A percentile compares a stretch with the other conserved stretches of the same genome.
Conservation (phyloP, 805 yeast species). For the Sugiyamaella boreocaroliniensis region DNA sequence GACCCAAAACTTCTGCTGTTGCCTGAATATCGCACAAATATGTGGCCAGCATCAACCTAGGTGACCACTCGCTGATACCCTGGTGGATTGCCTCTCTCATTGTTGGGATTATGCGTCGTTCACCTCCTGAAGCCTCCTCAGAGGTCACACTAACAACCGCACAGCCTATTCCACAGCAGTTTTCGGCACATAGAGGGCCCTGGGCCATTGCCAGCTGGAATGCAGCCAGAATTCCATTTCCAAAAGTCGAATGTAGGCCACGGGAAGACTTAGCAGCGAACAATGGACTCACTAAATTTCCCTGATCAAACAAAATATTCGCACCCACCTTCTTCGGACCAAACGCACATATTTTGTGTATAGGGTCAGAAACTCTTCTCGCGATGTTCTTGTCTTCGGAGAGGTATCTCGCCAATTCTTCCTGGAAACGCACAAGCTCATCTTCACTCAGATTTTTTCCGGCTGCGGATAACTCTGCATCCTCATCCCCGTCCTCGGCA, state of each 20-base stretch:
- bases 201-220: slow-evolving; percentile 73
- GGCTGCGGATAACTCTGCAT: slow-evolving; percentile 17
- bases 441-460: slow-evolving; percentile 12
- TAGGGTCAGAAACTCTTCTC: slow-evolving; percentile 17
- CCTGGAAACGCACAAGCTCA: neutral
- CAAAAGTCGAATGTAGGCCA: slow-evolving; percentile 30
- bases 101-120: slow-evolving; percentile 68
- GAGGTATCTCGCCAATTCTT: slow-evolving; percentile 8
- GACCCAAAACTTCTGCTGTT: slow-evolving; percentile 87
- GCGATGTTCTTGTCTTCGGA: neutral
- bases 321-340: slow-evolving; percentile 77
- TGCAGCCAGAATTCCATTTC: slow-evolving; percentile 68
- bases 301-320: slow-evolving; percentile 59
- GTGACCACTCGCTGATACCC: slow-evolving; percentile 72
- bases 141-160: slow-evolving; percentile 34
- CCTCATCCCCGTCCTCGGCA: slow-evolving; percentile 15
- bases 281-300: slow-evolving; percentile 32
- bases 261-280: slow-evolving; percentile 14
- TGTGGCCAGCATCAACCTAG: slow-evolving; percentile 86
- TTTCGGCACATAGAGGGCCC: slow-evolving; percentile 89
- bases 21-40: slow-evolving; percentile 94
- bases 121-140: slow-evolving; percentile 24
- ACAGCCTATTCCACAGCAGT: slow-evolving; percentile 72
- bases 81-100: slow-evolving; percentile 68
- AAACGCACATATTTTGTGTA: slow-evolving; percentile 49